A percentile compares a stretch with the other conserved stretches of the same genome.
phyloP scores from a whole-genome alignment of 495 filamentous ascomycete species.

The Hyaloscypha bicolor region DNA sequence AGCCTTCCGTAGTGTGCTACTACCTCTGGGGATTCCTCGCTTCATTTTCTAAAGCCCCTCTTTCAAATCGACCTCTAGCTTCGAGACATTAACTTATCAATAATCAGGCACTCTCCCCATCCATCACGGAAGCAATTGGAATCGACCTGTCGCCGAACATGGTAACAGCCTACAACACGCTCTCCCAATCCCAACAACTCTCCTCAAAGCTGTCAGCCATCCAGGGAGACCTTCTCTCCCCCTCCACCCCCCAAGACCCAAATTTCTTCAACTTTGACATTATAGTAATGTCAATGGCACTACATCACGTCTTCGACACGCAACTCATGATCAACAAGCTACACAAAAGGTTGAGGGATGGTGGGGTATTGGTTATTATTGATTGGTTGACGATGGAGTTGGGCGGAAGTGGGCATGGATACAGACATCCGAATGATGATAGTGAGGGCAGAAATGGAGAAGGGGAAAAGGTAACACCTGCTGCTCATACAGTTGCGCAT shows the following conservation, averaged over 20 bases:
- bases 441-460: no score
- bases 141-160: conserved; percentile 19
- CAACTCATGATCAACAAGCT: conserved; percentile 12
- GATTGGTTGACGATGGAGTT: conserved; percentile 2
- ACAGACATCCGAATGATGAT: background rate
- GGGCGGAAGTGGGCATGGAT: background rate
- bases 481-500: background rate
- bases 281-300: conserved; percentile 19
- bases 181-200: background rate
- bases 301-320: conserved; percentile 21
- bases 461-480: background rate
- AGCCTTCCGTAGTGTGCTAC: background rate
- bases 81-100: background rate
- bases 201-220: conserved; percentile 15
- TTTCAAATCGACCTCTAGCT: no score
- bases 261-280: conserved; percentile 20
- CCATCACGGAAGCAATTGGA: background rate
- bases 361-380: conserved; percentile 15
- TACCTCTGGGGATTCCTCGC: background rate
- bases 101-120: conserved; percentile 10
- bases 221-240: conserved; percentile 9
- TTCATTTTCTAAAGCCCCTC: background rate
- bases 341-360: conserved; percentile 7
- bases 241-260: background rate
- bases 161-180: conserved; percentile 11